phyloP scores from a whole-genome alignment of 2,329 filamentous ascomycete species.

The Ceratocystis eucalypticola region DNA sequence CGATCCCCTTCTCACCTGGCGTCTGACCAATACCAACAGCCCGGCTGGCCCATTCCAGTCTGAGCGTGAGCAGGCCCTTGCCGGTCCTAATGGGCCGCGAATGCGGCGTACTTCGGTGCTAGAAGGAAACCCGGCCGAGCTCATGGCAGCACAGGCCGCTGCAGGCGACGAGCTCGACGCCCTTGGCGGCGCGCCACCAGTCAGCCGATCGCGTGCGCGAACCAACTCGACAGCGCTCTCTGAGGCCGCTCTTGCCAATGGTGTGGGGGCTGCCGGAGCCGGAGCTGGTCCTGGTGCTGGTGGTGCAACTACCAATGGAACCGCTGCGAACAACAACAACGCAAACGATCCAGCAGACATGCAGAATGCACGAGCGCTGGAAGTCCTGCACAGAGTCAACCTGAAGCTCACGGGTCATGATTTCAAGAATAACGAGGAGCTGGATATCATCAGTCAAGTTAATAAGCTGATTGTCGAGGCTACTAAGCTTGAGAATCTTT shows the following conservation, averaged over 20 bases:
- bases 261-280: constrained; percentile 22
- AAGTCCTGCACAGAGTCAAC: constrained; percentile 81
- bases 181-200: constrained; percentile 35
- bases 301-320: background rate
- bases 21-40: constrained; percentile 54
- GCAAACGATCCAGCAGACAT: constrained; percentile 49
- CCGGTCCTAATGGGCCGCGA: constrained; percentile 35
- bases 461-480: constrained; percentile 91
- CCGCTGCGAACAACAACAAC: constrained; percentile 20
- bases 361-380: constrained; percentile 83
- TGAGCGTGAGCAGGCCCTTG: constrained; percentile 43
- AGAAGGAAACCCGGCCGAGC: constrained; percentile 45
- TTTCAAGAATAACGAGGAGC: constrained; percentile 74
- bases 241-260: constrained; percentile 28
- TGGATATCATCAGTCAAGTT: constrained; percentile 76
- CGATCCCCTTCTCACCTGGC: constrained; percentile 96
- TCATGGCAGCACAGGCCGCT: constrained; percentile 35
- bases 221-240: constrained; percentile 43
- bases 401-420: constrained; percentile 92
- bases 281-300: background rate
- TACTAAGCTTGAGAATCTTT: constrained; percentile 92
- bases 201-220: constrained; percentile 39
- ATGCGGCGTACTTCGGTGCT: constrained; percentile 56
- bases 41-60: constrained; percentile 53
- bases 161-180: constrained; percentile 19